Base-by-base conservation (phyloP, 345 rosid species). In the Trapa bicornis region DNA sequence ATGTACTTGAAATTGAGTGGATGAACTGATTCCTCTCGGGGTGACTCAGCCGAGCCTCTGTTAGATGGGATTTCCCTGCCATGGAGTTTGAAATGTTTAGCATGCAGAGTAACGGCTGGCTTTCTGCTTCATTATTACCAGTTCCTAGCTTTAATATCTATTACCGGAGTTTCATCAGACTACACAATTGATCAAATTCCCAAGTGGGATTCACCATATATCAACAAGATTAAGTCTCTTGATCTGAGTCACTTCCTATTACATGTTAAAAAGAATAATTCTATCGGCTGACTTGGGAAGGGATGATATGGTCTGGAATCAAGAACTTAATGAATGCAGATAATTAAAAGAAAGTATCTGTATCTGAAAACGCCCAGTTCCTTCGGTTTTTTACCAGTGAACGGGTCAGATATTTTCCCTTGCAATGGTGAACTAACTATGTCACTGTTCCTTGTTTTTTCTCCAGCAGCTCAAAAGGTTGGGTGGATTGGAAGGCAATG, bases 391-490 rank as follows among this genome's bases (percentile, higher is more conserved):
- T 52, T 52, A 15, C 17, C 29, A 50, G 56, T 1, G 56, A 3
- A 10, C 4, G 16, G 29, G 57, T 52, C 16, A 17, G 17, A 52
- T 29, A 16, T 3, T 5, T 52, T 5, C 29, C 57, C 22, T 6
- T 16, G 29, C 56, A 56, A 41, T 78, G 63, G 71, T 64, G 68
- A 68, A 67, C 62, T 61, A 38, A 52, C 29, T 66, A 32, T 13
- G 63, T 35, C 47, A 10, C 7, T 70, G 64, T 45, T 73, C 62
- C 58, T 74, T 54, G 76, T 57, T 66, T 61, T 74, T 58, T 64
- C 43, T 65, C 68, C 85, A 88, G 96, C 76, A 71, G 35, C 72
- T 87, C 62, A 89, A 89, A 74, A 75, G 89, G 64, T 87, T 86
- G 82, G 66, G 72, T 71, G 80, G 81, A 52, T 38, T 50, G 58